Conservation (phyloP, 176 grass and related monocot genomes). For the Alopecurus myosuroides region DNA sequence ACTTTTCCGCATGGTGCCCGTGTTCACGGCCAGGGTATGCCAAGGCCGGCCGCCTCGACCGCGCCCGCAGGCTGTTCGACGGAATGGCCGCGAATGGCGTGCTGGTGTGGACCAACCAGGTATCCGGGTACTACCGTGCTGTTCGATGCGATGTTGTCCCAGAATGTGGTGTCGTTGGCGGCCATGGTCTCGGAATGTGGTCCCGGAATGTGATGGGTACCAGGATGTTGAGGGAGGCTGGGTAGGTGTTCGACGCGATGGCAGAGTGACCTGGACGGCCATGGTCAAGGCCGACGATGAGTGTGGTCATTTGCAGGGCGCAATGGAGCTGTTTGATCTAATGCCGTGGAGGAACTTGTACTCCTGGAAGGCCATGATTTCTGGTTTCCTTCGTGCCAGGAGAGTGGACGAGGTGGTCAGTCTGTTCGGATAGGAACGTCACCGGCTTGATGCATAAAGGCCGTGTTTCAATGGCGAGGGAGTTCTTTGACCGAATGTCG, state of each 20-base stretch:
- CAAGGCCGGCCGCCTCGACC: too few relatives aligned
- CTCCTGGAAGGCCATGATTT: slow-evolving; percentile 42
- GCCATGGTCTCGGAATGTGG: slow-evolving; percentile 53
- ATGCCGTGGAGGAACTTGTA: slow-evolving; percentile 36
- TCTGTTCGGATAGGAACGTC: slow-evolving; percentile 19
- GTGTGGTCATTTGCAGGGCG: background rate
- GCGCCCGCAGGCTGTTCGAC: too few relatives aligned
- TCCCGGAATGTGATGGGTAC: slow-evolving; percentile 26
- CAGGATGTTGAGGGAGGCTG: slow-evolving; percentile 42
- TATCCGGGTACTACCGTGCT: slow-evolving; percentile 9
- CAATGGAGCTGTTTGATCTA: slow-evolving; percentile 18
- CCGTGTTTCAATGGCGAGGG: slow-evolving; percentile 18
- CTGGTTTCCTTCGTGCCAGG: background rate
- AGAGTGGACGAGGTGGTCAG: background rate
- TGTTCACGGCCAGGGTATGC: background rate
- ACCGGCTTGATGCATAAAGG: slow-evolving; percentile 61
- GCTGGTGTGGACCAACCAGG: background rate
- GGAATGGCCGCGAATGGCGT: background rate
- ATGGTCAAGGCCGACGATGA: slow-evolving; percentile 31
- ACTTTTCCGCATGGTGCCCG: slow-evolving; percentile 4
- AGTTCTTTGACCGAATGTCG: slow-evolving; percentile 52
- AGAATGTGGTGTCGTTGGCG: too few relatives aligned
- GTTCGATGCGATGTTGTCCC: slow-evolving; percentile 50
- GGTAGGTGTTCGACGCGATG: slow-evolving; percentile 54
- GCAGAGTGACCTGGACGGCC: slow-evolving; percentile 37